A percentile compares a stretch with the other conserved stretches of the same genome.
Conservation (phyloP, 176 grass and related monocot species). For the Hordeum marinum region DNA sequence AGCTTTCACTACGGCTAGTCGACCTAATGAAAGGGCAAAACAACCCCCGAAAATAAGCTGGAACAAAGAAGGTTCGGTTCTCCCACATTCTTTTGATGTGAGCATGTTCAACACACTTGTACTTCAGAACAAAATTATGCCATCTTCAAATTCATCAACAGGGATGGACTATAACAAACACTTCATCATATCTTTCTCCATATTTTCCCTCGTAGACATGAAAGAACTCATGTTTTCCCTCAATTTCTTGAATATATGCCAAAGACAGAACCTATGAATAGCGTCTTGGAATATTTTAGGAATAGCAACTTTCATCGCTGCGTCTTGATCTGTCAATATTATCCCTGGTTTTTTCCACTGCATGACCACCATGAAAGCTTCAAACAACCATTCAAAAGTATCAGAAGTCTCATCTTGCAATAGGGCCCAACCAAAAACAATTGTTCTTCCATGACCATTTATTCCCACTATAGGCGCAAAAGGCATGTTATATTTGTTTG, state of each 20-base stretch:
- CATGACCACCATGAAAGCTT: too few species aligned
- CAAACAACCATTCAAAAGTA: too few species aligned
- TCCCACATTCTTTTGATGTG: not conserved
- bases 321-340: too few species aligned
- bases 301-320: too few species aligned
- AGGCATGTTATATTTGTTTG: too few species aligned
- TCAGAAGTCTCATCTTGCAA: too few species aligned
- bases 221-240: not conserved
- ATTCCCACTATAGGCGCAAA: too few species aligned
- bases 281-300: too few species aligned
- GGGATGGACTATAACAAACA: not conserved
- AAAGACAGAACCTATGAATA: not conserved
- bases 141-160: not conserved
- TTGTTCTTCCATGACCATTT: too few species aligned
- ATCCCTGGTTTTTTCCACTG: too few species aligned
- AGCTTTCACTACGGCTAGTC: not conserved
- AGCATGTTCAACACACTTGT: not conserved
- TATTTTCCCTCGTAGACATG: not conserved
- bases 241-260: slow-evolving; percentile 1
- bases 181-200: not conserved
- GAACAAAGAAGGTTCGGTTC: not conserved
- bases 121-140: not conserved
- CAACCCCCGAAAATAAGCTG: not conserved
- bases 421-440: too few species aligned
- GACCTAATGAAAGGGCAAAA: not conserved